Conservation (phyloP, 257 asterid genomes). For the Verbena officinalis region DNA sequence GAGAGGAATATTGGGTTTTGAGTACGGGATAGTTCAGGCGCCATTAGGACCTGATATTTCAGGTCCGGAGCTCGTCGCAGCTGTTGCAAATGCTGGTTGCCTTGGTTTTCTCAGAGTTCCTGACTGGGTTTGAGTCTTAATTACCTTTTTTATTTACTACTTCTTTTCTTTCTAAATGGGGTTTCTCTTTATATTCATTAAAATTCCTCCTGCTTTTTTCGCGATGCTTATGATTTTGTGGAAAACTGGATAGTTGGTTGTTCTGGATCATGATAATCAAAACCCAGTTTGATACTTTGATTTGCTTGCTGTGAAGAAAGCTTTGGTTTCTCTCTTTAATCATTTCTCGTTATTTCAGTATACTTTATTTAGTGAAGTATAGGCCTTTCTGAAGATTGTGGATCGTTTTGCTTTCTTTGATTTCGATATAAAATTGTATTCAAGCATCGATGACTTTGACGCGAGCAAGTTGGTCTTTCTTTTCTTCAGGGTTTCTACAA, state of each 20-base stretch:
- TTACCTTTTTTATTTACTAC: not conserved
- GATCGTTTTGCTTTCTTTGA: not conserved
- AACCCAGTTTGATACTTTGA: not conserved
- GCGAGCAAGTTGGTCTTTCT: not conserved
- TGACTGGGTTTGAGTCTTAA: constrained; percentile 53
- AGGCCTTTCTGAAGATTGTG: not conserved
- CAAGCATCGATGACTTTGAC: constrained; percentile 6
- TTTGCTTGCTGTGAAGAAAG: not conserved
- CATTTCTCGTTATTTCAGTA: not conserved
- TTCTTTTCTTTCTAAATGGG: constrained; percentile 62
- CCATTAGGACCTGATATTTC: constrained; percentile 94
- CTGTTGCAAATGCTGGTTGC: constrained; percentile 80
- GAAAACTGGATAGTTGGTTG: not conserved
- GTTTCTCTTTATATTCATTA: constrained; percentile 12
- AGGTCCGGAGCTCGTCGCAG: constrained; percentile 81
- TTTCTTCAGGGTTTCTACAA: not conserved
- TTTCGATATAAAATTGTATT: not conserved
- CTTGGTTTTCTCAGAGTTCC: constrained; percentile 80
- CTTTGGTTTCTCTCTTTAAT: not conserved
- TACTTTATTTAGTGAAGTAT: not conserved
- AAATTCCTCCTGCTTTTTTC: not conserved
- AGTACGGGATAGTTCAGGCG: constrained; percentile 82
- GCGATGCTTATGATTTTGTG: not conserved
- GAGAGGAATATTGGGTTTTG: constrained; percentile 83
- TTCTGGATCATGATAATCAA: constrained; percentile 9